Evolutionary conservation across 2,329 filamentous ascomycete genomes (phyloP), one percentile per base, ranked within the genome.

Genomic region (Westerdykella aurantiaca): DNA sequence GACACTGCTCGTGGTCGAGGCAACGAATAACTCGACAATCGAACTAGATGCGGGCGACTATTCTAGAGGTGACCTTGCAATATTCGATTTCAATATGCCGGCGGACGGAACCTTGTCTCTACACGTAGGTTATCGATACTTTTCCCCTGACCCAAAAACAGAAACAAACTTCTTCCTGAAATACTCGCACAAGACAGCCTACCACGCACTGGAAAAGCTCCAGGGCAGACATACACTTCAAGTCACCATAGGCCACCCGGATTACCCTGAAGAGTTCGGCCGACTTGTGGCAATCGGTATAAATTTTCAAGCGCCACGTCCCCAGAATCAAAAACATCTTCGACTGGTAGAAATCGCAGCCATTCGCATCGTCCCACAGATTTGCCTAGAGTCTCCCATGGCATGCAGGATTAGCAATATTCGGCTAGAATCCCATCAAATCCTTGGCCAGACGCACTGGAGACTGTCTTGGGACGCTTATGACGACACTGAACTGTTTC

Each of bases 51-150:
- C 1, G 18, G 29, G 13, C 2, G 18, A 38, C 10, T 13, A 3
- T 33, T 12, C 6, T 5, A 23, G 16, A 1, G 43, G 31, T 17
- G 47, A 33, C n/a, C 48, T 67, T 9, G 49, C 55, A 0, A 49
- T 69, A 1, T 69, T 62, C 42, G 58, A 55, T 16, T 42, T 69
- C 14, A 46, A 66, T 39, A 69, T 69, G 61, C 52, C 58, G 16
- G 52, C 52, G 5, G 45, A 63, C 34, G 51, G 46, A 1, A 50
- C 50, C 13, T 41, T 68, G 10, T 45, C 12, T 38, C 63, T 12
- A 45, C 34, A 2, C 45, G 57, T 12, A 41, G 31, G 2, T 55
- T 39, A 42, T 48, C 18, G 18, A 21, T 21, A 21, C 6, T 21
- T 21, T 4, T 21, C 18, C 18, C 18, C 18, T 21, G 18, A 6